phyloP scores from a whole-genome alignment of 2,329 filamentous ascomycete species.

The Chaetomiaceae sp. region DNA sequence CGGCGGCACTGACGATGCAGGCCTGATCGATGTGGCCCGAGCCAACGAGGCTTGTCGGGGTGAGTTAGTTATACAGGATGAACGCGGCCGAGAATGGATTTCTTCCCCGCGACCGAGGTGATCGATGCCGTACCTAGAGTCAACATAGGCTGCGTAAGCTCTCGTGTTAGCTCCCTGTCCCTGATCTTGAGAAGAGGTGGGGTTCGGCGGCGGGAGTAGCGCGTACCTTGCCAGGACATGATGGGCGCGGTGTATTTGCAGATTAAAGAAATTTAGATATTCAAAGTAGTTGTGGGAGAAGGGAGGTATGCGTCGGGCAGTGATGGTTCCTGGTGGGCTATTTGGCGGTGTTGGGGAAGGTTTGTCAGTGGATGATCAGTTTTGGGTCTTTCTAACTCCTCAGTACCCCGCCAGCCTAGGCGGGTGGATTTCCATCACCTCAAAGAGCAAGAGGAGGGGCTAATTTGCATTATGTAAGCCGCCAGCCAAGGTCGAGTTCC shows the following conservation, averaged over 20 bases:
- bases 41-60: slow-evolving; percentile 65
- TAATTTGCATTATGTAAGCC: slow-evolving; percentile 19
- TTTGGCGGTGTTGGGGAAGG: slow-evolving; percentile 10
- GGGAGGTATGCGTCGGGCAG: background rate
- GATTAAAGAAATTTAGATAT: background rate
- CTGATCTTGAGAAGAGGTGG: slow-evolving; percentile 20
- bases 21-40: slow-evolving; percentile 77
- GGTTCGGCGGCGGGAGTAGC: slow-evolving; percentile 30
- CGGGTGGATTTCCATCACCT: slow-evolving; percentile 11
- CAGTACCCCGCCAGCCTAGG: slow-evolving; percentile 18
- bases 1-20: slow-evolving; percentile 76
- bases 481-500: too few relatives aligned
- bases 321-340: background rate
- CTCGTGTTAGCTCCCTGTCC: slow-evolving; percentile 30
- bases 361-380: slow-evolving; percentile 11
- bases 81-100: background rate
- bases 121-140: slow-evolving; percentile 43
- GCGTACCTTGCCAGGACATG: slow-evolving; percentile 70
- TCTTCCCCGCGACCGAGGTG: background rate
- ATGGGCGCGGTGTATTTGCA: slow-evolving; percentile 13
- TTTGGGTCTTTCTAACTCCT: slow-evolving; percentile 4
- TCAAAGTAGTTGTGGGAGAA: background rate
- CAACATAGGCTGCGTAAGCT: slow-evolving; percentile 43
- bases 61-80: slow-evolving; percentile 9
- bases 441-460: slow-evolving; percentile 3